These are phyloP conservation scores for Carex myosuroides DNA, from an alignment of 176 grass and related monocot species.

Conservation along the genomic window DNA sequence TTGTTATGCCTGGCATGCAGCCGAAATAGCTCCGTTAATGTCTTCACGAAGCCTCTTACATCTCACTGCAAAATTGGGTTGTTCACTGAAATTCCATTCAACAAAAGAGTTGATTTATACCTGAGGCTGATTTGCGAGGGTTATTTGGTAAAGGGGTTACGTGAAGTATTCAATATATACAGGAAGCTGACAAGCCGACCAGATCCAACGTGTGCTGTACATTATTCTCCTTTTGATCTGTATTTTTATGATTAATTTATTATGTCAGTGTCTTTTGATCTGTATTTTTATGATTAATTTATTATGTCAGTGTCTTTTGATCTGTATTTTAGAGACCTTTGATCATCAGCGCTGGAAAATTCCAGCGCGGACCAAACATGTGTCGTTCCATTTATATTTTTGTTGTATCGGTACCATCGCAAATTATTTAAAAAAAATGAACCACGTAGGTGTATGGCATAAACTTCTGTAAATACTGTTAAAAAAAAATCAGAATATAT, in stretches of 20 bases:
- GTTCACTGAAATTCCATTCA: not conserved
- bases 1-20: too few species aligned
- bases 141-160: not conserved
- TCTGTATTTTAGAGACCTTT: not conserved
- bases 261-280: not conserved
- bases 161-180: slow-evolving; percentile 1
- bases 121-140: not conserved
- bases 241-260: not conserved
- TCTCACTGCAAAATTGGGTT: not conserved
- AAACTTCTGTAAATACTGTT: too few species aligned
- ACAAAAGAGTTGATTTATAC: not conserved
- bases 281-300: not conserved
- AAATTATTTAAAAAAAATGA: too few species aligned
- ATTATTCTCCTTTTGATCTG: slow-evolving; percentile 18
- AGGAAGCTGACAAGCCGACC: not conserved
- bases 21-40: too few species aligned
- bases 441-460: too few species aligned
- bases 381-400: too few species aligned
- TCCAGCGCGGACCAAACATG: not conserved
- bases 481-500: too few species aligned
- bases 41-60: too few species aligned
- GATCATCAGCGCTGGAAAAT: not conserved
- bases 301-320: not conserved
- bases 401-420: too few species aligned
- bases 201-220: slow-evolving; percentile 15